Evolutionary conservation across 2,329 filamentous ascomycete species (phyloP), one percentile per base, ranked within the genome.

Genomic region (Colletotrichum abscissum): DNA sequence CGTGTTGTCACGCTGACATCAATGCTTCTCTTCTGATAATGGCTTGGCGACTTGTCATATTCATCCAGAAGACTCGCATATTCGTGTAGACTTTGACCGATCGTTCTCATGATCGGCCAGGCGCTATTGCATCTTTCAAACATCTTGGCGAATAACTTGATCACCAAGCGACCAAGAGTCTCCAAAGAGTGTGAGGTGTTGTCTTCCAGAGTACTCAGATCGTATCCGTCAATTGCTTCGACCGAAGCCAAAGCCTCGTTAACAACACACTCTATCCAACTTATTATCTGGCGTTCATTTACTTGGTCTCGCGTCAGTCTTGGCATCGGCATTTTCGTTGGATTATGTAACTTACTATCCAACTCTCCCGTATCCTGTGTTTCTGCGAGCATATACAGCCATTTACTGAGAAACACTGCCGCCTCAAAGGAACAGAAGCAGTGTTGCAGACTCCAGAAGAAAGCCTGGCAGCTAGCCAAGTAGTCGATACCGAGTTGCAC

Each of bases 1-100:
- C 26, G 59, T 9, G 11, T 52, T 52, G 8, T 9, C 16, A 16
- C 1, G 2, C 38, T 42, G 6, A 42, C 12, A 16, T 42, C 38
- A 8, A 42, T 42, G 14, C 16, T n/a, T 52, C 24, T 16, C 8
- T 28, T 57, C 12, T 52, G 2, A 42, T 24, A n/a, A 22, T 24
- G 16, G 22, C 38, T 60, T n/a, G 14, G 42, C 9, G 46, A 75
- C 76, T 28, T 76, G 42, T 76, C 76, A 76, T 1, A 6, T 12
- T 28, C 12, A 22, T 30, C 49, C 19, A 65, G 5, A 14, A 69
- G 52, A 12, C 22, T 26, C 4, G 54, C 52, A 42, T 69, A 56
- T 6, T 63, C 54, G n/a, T 60, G 54, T 4, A 60, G 59, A 26
- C 66, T 65, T 42, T 49, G 14, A 42, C 52, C 54, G 22, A 64